phyloP scores from a whole-genome alignment of 768 basidiomycete genomes.

The Mycena leptocephala region DNA sequence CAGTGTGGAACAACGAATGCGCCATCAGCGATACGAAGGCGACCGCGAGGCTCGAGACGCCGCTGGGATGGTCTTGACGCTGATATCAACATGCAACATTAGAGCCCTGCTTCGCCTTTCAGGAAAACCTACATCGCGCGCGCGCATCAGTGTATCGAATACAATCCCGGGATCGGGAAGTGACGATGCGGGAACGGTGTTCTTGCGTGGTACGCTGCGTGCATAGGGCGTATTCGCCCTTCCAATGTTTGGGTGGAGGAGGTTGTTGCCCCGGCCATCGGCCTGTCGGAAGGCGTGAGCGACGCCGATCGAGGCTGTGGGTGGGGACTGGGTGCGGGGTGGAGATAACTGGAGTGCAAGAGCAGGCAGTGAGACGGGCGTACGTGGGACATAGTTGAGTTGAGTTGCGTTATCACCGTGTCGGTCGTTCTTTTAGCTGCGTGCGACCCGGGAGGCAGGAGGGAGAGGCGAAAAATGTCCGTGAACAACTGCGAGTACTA shows the following conservation, averaged over 20 bases:
- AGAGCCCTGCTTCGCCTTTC: not conserved
- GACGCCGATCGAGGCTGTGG: conserved; percentile 47
- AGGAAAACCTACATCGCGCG: conserved; percentile 53
- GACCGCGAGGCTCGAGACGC: conserved; percentile 76
- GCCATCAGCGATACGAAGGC: conserved; percentile 77
- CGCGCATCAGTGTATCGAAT: conserved; percentile 74
- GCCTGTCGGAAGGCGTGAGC: conserved; percentile 57
- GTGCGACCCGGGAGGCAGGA: not conserved
- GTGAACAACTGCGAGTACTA: not conserved
- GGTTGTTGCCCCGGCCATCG: conserved; percentile 67
- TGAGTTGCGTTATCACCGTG: not conserved
- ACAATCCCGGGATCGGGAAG: conserved; percentile 73
- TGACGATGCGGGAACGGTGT: conserved; percentile 50
- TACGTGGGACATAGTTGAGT: not conserved
- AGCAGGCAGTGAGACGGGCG: not conserved
- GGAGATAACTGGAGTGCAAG: not conserved
- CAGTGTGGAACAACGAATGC: conserved; percentile 71
- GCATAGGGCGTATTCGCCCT: conserved; percentile 68
- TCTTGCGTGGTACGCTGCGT: conserved; percentile 62
- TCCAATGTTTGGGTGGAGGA: conserved; percentile 61
- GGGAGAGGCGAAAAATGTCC: not conserved
- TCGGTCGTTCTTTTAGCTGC: not conserved
- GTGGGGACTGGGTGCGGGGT: not conserved
- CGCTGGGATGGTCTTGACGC: conserved; percentile 64
- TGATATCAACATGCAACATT: conserved; percentile 25